phyloP scores from a whole-genome alignment of 306 rosid species.

The Cyamopsis tetragonoloba region DNA sequence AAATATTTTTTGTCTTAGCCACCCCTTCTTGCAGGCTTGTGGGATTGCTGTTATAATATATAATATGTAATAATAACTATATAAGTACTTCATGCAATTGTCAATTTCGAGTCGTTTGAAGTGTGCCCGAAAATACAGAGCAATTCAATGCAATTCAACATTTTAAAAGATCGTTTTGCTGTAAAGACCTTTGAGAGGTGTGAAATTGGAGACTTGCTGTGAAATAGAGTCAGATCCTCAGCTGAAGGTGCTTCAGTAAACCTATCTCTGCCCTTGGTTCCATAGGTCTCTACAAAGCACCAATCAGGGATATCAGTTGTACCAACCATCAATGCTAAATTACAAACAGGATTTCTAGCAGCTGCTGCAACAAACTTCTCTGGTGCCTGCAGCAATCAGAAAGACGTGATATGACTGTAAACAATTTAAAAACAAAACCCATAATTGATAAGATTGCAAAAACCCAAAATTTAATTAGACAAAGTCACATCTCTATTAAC shows the following conservation, averaged over 20 bases:
- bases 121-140: neutral
- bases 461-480: neutral
- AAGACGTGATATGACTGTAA: neutral
- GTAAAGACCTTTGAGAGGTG: conserved; percentile 66
- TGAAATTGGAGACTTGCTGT: conserved; percentile 82
- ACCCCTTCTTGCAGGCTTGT: neutral
- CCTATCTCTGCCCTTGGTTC: conserved; percentile 42
- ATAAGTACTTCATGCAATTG: neutral
- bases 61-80: too few species aligned
- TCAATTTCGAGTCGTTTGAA: neutral
- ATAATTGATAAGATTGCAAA: neutral
- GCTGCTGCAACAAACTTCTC: conserved; percentile 83
- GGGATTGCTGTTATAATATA: neutral
- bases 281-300: conserved; percentile 77
- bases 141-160: neutral
- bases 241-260: conserved; percentile 78
- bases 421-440: conserved; percentile 4
- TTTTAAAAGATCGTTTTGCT: conserved; percentile 14
- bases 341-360: conserved; percentile 77
- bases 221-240: conserved; percentile 52
- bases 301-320: conserved; percentile 89
- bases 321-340: conserved; percentile 78
- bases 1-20: neutral
- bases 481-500: neutral
- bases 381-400: conserved; percentile 65